Conservation (phyloP, 306 rosid species). For the Acacia crassicarpa region DNA sequence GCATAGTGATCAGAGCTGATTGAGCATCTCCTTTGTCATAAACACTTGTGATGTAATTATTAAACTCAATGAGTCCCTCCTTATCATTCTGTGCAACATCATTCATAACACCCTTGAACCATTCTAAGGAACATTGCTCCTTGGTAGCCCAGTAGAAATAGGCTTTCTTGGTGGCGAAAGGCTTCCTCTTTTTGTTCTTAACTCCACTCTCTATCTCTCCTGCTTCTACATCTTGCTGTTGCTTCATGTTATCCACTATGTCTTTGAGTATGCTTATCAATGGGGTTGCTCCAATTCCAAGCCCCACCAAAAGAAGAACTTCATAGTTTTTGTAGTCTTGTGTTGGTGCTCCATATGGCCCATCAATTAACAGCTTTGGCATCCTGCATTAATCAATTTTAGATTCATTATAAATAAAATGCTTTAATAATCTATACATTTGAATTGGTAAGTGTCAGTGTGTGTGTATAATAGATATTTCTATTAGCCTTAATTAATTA, state of each 20-base stretch:
- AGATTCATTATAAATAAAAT: background rate
- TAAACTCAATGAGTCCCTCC: conserved; percentile 70
- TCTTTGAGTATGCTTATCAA: conserved; percentile 81
- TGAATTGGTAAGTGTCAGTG: background rate
- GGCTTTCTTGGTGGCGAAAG: conserved; percentile 68
- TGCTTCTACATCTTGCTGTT: conserved; percentile 50
- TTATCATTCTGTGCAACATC: conserved; percentile 69
- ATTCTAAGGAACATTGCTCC: conserved; percentile 85
- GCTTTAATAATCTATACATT: background rate
- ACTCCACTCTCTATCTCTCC: conserved; percentile 33
- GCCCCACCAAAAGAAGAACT: conserved; percentile 78
- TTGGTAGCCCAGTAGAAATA: conserved; percentile 92
- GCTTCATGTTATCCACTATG: conserved; percentile 76
- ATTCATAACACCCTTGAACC: conserved; percentile 87
- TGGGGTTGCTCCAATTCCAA: conserved; percentile 92
- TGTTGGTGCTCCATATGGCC: conserved; percentile 93
- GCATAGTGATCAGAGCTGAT: conserved; percentile 84
- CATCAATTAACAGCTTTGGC: conserved; percentile 74
- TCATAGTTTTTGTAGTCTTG: conserved; percentile 88
- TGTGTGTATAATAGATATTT: background rate
- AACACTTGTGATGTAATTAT: conserved; percentile 79
- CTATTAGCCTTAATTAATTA: conserved; percentile 1
- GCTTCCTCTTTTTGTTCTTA: conserved; percentile 45
- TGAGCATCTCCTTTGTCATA: conserved; percentile 89
- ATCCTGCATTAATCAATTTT: conserved; percentile 45